Conservation (phyloP, 2,329 filamentous ascomycete genomes). For the Aspergillus neotritici region DNA sequence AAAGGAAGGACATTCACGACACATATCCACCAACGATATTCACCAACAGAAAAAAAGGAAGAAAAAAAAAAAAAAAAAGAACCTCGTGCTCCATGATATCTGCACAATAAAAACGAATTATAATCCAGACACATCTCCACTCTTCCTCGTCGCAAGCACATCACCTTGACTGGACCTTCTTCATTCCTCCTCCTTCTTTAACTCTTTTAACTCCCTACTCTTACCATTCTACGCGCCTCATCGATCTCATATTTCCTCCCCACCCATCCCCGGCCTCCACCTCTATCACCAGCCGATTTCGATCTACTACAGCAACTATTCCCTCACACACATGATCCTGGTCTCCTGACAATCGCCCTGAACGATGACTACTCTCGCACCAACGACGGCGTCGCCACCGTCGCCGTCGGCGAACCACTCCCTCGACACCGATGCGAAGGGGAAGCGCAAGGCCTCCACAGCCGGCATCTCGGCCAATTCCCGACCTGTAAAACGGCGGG, state of each 20-base stretch:
- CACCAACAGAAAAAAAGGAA: too few species aligned
- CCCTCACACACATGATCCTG: constrained; percentile 17
- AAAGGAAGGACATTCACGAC: too few species aligned
- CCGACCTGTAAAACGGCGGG: constrained; percentile 69
- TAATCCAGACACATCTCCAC: too few species aligned
- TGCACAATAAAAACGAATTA: too few species aligned
- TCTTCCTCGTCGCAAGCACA: too few species aligned
- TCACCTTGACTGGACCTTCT: too few species aligned
- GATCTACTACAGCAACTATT: constrained; percentile 1
- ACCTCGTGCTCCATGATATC: too few species aligned
- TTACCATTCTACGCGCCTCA: constrained; percentile 5
- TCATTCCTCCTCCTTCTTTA: neutral
- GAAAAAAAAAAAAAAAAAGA: too few species aligned
- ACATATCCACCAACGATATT: too few species aligned
- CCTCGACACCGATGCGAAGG: constrained; percentile 30
- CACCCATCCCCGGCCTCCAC: too few species aligned
- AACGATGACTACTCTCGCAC: constrained; percentile 21
- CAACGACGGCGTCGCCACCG: constrained; percentile 11
- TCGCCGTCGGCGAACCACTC: constrained; percentile 10
- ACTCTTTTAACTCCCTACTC: constrained; percentile 20
- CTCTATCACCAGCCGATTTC: neutral
- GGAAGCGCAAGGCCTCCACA: constrained; percentile 54
- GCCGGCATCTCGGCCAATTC: constrained; percentile 50
- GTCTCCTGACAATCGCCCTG: constrained; percentile 5
- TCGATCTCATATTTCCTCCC: neutral